Percentiles rank a stretch among this genome's conserved stretches.
Evolutionary conservation across 352 stramenopile genomes (phyloP).

Genomic region (Pythium sp.): DNA sequence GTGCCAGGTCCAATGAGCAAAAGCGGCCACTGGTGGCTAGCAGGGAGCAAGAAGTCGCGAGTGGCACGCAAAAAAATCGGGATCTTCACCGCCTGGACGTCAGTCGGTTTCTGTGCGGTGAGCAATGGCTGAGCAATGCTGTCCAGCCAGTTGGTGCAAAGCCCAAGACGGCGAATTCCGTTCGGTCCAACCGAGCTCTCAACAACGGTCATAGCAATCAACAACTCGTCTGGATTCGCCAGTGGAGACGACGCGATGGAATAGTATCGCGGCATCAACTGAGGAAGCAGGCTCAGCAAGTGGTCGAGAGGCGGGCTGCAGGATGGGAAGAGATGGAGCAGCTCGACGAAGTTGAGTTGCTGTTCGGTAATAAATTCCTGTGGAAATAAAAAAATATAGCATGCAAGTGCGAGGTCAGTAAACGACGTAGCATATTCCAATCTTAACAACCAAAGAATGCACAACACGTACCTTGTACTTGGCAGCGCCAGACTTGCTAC

Average conservation of each 20-base stretch:
- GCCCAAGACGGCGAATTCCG: constrained; percentile 37
- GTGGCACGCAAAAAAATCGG: constrained; percentile 91
- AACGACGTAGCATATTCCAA: background rate
- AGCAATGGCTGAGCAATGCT: constrained; percentile 39
- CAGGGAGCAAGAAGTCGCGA: constrained; percentile 89
- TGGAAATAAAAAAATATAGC: constrained; percentile 10
- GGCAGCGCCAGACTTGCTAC: constrained; percentile 60
- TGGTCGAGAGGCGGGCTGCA: constrained; percentile 85
- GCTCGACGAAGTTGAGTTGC: constrained; percentile 86
- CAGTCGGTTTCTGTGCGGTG: background rate
- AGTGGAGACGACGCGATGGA: constrained; percentile 94
- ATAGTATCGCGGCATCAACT: constrained; percentile 94
- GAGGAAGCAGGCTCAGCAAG: constrained; percentile 83
- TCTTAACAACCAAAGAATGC: background rate
- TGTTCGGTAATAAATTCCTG: constrained; percentile 86
- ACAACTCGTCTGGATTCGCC: constrained; percentile 49
- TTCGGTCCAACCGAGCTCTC: constrained; percentile 64
- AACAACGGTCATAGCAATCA: constrained; percentile 92
- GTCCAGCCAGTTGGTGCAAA: constrained; percentile 72
- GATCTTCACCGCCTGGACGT: constrained; percentile 30
- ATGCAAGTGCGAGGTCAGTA: background rate
- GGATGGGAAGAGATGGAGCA: constrained; percentile 92
- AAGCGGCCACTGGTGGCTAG: constrained; percentile 78
- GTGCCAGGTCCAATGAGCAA: constrained; percentile 95
- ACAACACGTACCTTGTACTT: constrained; percentile 51